Evolutionary conservation across 352 stramenopile species (phyloP).

Genomic region (Thalassiosira allenii): DNA sequence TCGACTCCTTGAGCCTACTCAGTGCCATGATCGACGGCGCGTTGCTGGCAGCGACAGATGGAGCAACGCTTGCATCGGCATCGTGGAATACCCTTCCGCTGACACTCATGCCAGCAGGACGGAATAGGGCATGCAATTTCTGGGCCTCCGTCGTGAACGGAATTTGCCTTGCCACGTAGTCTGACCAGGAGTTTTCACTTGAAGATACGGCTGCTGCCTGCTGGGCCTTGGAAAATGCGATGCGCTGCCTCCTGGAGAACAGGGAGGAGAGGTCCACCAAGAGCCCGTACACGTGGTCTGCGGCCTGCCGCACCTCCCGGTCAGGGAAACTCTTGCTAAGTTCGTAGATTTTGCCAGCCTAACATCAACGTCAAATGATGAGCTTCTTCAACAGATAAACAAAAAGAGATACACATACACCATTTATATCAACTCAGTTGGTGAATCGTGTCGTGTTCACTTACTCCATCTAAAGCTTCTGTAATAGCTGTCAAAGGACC

Average conservation of each 20-base stretch:
- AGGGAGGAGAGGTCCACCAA: slow-evolving; percentile 47
- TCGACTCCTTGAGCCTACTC: slow-evolving; percentile 14
- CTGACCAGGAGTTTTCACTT: slow-evolving; percentile 27
- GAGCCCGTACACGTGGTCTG: slow-evolving; percentile 53
- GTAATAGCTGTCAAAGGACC: slow-evolving; percentile 58
- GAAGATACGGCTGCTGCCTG: neutral
- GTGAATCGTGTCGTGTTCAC: too few relatives aligned
- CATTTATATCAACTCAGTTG: too few relatives aligned
- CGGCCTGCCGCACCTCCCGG: slow-evolving; percentile 45
- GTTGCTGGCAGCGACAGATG: slow-evolving; percentile 17
- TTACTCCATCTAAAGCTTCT: slow-evolving; percentile 61
- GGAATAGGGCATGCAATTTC: slow-evolving; percentile 55
- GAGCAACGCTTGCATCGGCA: slow-evolving; percentile 26
- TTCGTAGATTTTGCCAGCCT: slow-evolving; percentile 47
- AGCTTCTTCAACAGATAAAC: too few relatives aligned
- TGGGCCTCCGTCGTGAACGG: slow-evolving; percentile 36
- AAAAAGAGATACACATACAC: too few relatives aligned
- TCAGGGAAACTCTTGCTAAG: slow-evolving; percentile 54
- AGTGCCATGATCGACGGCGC: slow-evolving; percentile 27
- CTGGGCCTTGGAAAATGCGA: slow-evolving; percentile 39
- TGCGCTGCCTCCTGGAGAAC: slow-evolving; percentile 36
- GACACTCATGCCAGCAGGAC: slow-evolving; percentile 27
- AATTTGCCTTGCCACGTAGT: slow-evolving; percentile 39
- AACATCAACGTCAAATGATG: too few relatives aligned
- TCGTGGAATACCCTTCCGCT: slow-evolving; percentile 23